Evolutionary conservation across 768 basidiomycete species (phyloP).

Genomic region (Boletus rubroflammeus): DNA sequence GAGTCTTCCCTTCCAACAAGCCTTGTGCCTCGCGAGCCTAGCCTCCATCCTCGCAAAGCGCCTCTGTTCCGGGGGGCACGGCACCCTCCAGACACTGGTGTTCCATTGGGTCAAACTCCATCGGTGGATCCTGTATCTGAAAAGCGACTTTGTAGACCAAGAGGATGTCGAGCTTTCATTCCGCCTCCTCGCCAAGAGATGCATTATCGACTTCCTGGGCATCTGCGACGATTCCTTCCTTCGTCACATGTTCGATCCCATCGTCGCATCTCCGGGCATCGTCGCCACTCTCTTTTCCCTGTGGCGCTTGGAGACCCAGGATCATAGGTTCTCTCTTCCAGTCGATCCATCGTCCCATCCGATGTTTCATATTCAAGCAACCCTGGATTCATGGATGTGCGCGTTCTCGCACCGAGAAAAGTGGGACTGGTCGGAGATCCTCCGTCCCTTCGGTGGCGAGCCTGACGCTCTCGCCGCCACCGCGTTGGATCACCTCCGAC

Average conservation of each 20-base stretch:
- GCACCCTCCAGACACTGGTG: conserved; percentile 5
- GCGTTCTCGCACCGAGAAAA: conserved; percentile 19
- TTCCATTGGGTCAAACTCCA: conserved; percentile 19
- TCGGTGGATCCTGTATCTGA: conserved; percentile 27
- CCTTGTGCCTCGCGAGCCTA: conserved; percentile 16
- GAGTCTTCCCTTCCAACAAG: conserved; percentile 20
- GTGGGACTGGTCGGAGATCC: conserved; percentile 29
- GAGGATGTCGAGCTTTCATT: conserved; percentile 17
- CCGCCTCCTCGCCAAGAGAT: conserved; percentile 20
- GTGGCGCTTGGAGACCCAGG: conserved; percentile 26
- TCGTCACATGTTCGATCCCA: conserved; percentile 13
- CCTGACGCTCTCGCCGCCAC: conserved; percentile 17
- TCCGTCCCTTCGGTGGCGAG: conserved; percentile 21
- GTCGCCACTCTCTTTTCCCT: conserved; percentile 22
- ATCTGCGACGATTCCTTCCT: conserved; percentile 16
- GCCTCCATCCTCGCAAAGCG: conserved; percentile 13
- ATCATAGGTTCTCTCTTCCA: conserved; percentile 15
- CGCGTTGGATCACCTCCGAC: conserved; percentile 24
- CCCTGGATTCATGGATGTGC: conserved; percentile 29
- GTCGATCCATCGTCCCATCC: conserved; percentile 4
- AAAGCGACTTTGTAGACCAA: conserved; percentile 20
- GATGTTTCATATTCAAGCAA: conserved; percentile 8
- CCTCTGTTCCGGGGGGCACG: neutral
- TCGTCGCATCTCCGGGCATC: conserved; percentile 19
- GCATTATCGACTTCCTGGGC: conserved; percentile 21